Base-by-base conservation (phyloP, 2,329 filamentous ascomycete species). In the Epichloe glyceriae region DNA sequence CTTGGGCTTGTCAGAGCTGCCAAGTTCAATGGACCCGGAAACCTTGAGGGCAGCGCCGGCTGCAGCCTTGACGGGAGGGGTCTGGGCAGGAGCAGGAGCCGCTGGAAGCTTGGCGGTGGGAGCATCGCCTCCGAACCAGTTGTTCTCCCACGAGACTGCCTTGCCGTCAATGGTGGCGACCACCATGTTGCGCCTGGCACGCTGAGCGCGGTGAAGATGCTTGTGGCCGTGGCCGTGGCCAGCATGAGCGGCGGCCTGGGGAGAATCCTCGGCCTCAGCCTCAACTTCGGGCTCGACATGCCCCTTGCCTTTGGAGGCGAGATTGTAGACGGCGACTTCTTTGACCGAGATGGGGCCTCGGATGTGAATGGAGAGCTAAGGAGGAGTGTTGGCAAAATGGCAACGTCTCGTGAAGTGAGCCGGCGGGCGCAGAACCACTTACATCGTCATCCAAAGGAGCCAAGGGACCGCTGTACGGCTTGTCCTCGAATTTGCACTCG, bases 401-500 rank as follows among this genome's bases (percentile, higher is more conserved):
- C 8, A 14, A 19, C 15, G n/a, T 8, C n/a, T 6, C 19, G 37
- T 30, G n/a, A 17, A 11, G 8, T 22, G 14, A 17, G n/a, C 6
- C 7, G 20, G 20, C 6, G 17, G 11, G 22, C 5, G n/a, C 33
- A 20, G 4, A 41, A 14, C 20, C 33, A 65, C 79, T 66, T 69
- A 88, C 85, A 69, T 85, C 84, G 62, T 85, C 80, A 54, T 85
- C 74, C 35, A 88, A 72, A 6, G 86, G 85, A 30, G 82, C 76
- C 48, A 87, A 68, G 40, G 75, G 70, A 14, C 85, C 84, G 11
- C 67, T 71, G 60, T 81, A 88, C 1, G 64, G 52, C 53, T 75
- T 68, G 15, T 73, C 67, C 38, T 71, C 63, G 55, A 72, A 78
- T 6, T 67, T 58, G 64, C 86, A 89, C 19, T 69, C 60, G 40